Evolutionary conservation across 306 rosid species (phyloP), one percentile per base, ranked within the genome.

Genomic region (Dryas alaskensis): DNA sequence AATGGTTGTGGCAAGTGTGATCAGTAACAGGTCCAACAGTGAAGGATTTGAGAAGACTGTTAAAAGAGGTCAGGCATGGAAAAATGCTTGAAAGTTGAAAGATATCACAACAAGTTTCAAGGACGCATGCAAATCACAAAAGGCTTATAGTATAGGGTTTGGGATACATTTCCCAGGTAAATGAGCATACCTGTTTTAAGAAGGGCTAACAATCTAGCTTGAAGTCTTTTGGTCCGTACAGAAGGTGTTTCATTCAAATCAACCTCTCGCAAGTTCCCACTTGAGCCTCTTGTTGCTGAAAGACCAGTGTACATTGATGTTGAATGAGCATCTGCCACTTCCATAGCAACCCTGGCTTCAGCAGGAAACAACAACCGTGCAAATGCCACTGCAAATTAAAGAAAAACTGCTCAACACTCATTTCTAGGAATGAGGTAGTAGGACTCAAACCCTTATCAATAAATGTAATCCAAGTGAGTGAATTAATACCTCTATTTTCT

Each of bases 271-370:
- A 82, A 77, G 63, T 81, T 83, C 1, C 88, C 98, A 76, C 71
- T 84, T 51, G 92, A 86, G 43, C 87, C 80, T 75, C 61, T 84
- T 59, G 72, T 48, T 48, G 79, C 63, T 11, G 72, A n/a, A 70
- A 31, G 78, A 44, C 66, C 83, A 74, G 74, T 22, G 31, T 69
- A 79, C 3, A 64, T 51, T 3, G 76, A 63, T 43, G 87, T 79
- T 7, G 84, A 80, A 70, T 84, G 82, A 12, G 85, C 89, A 78
- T 88, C 89, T 2, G 99, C 99, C 79, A 80, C 86, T 67, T 85
- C 93, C 76, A 85, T 83, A 50, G 98, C 99, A 12, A 92, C 76
- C 89, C 75, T 89, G 46, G 99, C 97, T 86, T 95, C 98, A 6
- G 88, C 83, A 43, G 99, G 99, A 71, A 83, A 95, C 57, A 95